phyloP scores from a whole-genome alignment of 331 rosid species.

The Telfairia occidentalis region DNA sequence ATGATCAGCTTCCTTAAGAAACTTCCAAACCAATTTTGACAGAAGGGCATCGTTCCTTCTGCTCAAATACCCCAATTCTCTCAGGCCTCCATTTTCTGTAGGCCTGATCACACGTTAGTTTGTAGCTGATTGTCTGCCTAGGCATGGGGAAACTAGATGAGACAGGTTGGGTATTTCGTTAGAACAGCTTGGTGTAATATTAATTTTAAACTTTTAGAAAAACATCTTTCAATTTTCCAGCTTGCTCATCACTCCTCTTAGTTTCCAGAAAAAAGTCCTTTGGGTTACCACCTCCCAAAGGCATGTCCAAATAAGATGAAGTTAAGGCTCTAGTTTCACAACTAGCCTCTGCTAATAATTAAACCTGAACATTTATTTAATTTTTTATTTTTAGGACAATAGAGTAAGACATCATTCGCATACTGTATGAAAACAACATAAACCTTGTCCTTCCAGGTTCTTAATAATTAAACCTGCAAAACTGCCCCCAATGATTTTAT shows the following conservation, averaged over 20 bases:
- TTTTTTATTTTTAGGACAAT: too few relatives aligned
- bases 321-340: not conserved
- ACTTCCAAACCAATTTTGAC: not conserved
- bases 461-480: too few relatives aligned
- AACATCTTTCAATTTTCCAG: not conserved
- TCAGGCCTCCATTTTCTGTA: not conserved
- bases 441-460: too few relatives aligned
- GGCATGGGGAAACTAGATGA: not conserved
- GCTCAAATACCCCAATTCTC: not conserved
- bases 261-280: not conserved
- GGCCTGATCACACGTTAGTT: not conserved
- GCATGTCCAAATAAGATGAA: not conserved
- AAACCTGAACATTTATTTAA: too few relatives aligned
- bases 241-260: not conserved
- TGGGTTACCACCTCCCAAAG: not conserved
- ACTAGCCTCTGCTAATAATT: too few relatives aligned
- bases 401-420: too few relatives aligned
- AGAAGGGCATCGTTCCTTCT: not conserved
- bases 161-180: not conserved
- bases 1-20: not conserved
- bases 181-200: not conserved
- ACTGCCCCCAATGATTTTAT: too few relatives aligned
- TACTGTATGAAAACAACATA: too few relatives aligned
- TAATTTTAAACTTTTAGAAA: not conserved
- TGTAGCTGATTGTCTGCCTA: not conserved